These are phyloP conservation scores for Sporobolomyces roseus DNA, from an alignment of 768 basidiomycete species.

Conservation along the genomic window DNA sequence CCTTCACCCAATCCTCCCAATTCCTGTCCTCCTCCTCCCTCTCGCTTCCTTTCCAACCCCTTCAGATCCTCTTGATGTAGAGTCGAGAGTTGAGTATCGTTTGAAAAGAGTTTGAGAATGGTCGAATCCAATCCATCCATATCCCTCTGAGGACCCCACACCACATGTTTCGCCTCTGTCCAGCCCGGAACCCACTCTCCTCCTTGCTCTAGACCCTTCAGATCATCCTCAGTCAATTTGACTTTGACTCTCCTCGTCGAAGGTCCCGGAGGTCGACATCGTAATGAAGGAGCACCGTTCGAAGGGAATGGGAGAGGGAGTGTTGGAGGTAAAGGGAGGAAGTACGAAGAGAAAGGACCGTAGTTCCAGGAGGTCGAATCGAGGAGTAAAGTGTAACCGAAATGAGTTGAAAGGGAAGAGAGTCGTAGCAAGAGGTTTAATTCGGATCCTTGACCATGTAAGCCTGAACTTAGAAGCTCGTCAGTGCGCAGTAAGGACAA, in stretches of 20 bases:
- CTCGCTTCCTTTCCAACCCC: conserved; percentile 3
- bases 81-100: not conserved
- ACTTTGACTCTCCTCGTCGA: conserved; percentile 1
- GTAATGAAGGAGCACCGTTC: not conserved
- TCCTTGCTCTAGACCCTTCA: not conserved
- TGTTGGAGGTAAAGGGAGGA: not conserved
- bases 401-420: conserved; percentile 23
- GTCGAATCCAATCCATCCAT: conserved; percentile 34
- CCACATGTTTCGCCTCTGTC: conserved; percentile 15
- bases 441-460: conserved; percentile 38
- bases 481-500: too few relatives aligned
- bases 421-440: conserved; percentile 27
- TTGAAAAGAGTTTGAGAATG: conserved; percentile 9
- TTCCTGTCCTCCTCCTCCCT: not conserved
- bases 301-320: conserved; percentile 11
- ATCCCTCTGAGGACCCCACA: conserved; percentile 24
- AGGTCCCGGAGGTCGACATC: not conserved
- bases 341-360: conserved; percentile 33
- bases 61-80: too few relatives aligned
- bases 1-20: conserved; percentile 18
- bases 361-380: conserved; percentile 33
- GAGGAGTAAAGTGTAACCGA: conserved; percentile 31
- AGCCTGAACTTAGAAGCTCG: not conserved
- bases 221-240: not conserved
- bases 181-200: conserved; percentile 11